Evolutionary conservation across 495 filamentous ascomycete genomes (phyloP), one percentile per base, ranked within the genome.

Genomic region (Aspergillus sparsus): DNA sequence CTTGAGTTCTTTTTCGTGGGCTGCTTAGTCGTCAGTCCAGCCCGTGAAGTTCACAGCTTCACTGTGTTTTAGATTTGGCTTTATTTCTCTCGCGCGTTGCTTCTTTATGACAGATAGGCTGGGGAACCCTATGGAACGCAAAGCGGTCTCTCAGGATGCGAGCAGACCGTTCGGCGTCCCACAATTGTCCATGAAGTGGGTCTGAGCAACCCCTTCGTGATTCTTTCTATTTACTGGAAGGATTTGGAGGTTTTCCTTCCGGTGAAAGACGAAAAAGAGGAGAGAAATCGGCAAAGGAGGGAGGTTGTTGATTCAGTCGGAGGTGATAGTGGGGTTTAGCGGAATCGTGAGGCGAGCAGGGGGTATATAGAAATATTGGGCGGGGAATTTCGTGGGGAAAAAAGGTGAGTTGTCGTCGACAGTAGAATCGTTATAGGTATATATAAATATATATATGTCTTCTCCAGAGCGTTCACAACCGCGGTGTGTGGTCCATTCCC

Each of bases 101-200:
- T 27, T 27, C 21, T 27, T 27, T 27, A 27, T 56, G 21, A 53
- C 53, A 58, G 47, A 59, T 60, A 75, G 75, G 76, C 73, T 77
- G 76, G 72, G 74, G 76, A 78, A 76, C 73, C 76, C 72, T 71
- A 78, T 78, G 77, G 77, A 79, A 80, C 76, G 78, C 78, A 77
- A 79, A 79, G 68, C 76, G 77, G 77, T 72, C 75, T 78, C 78
- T 78, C 78, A 78, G 57, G 62, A 53, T 57, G 69, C 64, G 77
- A 80, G 78, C 64, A 77, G 76, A 79, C 77, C 76, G 74, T 79
- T 77, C 65, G 56, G 78, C 77, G 77, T 78, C 77, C 78, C 78
- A 79, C 77, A 78, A 73, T 73, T 73, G 61, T 73, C 71, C 77
- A 75, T 79, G 59, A 68, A 71, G 65, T 49, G 34, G 47, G 61